Evolutionary conservation across 805 yeast species (phyloP), one percentile per base, ranked within the genome.

Genomic region (Hemisphaericaspora nanyangensis): DNA sequence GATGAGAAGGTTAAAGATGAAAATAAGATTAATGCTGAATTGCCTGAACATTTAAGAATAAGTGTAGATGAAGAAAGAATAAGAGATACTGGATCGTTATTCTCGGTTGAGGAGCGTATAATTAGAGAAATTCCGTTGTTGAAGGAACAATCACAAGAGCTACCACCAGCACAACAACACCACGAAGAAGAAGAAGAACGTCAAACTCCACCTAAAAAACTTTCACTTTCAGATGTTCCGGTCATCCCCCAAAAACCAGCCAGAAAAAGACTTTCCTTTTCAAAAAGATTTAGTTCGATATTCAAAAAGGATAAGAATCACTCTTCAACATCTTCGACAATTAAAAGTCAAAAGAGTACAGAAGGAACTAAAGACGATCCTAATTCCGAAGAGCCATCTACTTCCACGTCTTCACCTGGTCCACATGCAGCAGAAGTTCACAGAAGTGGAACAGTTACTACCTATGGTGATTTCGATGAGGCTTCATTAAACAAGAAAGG

Each of bases 41-140:
- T 74, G 44, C 82, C 82, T 10, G 78, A 72, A 35, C 82, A 77
- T 56, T 61, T 77, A 50, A 66, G 61, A 43, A 54, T 41, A 13
- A 56, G 57, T 5, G 48, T 68, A 11, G 58, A 65, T 42, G 73
- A 68, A 43, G 44, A 47, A 33, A 56, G 58, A 43, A 50, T 67
- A 27, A 55, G 58, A 26, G 74, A 68, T 45, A 61, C 68, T 15
- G 58, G 65, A 4, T 65, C 72, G 1, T 50, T 68, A 15, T 68
- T 68, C 43, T 52, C 68, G 1, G 63, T 49, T 12, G 70, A 63
- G 27, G 56, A 49, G 34, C 50, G 51, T 8, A 40, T 18, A 12
- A 39, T 40, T 19, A 47, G 42, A 32, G 52, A 52, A 34, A 45
- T 36, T 17, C 50, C 54, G n/a, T 28, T 40, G 30, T 37, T 42